Evolutionary conservation across 129 eudicot genomes (phyloP).

Genomic region (Helianthus annuus): DNA sequence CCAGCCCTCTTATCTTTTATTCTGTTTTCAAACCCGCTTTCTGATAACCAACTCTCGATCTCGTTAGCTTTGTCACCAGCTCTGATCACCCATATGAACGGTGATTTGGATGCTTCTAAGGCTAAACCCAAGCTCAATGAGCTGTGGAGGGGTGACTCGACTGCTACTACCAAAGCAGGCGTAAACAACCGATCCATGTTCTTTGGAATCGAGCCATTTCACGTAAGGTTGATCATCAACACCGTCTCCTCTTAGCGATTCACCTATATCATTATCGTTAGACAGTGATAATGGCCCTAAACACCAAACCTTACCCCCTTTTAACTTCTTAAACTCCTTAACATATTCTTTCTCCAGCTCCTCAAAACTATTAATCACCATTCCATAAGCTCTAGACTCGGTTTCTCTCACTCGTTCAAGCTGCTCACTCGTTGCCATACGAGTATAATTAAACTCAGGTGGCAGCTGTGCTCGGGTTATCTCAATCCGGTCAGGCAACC

Average conservation of each 20-base stretch:
- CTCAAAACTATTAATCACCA: slow-evolving; percentile 56
- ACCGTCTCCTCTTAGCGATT: slow-evolving; percentile 42
- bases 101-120: slow-evolving; percentile 49
- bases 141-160: slow-evolving; percentile 36
- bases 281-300: slow-evolving; percentile 69
- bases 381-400: slow-evolving; percentile 40
- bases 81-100: slow-evolving; percentile 62
- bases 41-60: slow-evolving; percentile 48
- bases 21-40: slow-evolving; percentile 51
- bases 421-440: neutral
- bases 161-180: slow-evolving; percentile 56
- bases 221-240: slow-evolving; percentile 27
- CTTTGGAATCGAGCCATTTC: slow-evolving; percentile 48
- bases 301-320: slow-evolving; percentile 56
- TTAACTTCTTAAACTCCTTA: slow-evolving; percentile 38
- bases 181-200: slow-evolving; percentile 50
- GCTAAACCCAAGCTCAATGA: slow-evolving; percentile 61
- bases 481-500: slow-evolving; percentile 54
- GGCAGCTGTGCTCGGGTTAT: slow-evolving; percentile 43
- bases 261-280: slow-evolving; percentile 29
- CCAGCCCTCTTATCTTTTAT: slow-evolving; percentile 43
- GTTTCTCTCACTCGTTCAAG: slow-evolving; percentile 31
- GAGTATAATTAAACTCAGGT: slow-evolving; percentile 30
- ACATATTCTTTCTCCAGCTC: slow-evolving; percentile 62
- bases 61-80: slow-evolving; percentile 44